These are phyloP conservation scores for Ambrosiella cleistominuta DNA, from an alignment of 2,329 filamentous ascomycete genomes.

Conservation along the genomic window DNA sequence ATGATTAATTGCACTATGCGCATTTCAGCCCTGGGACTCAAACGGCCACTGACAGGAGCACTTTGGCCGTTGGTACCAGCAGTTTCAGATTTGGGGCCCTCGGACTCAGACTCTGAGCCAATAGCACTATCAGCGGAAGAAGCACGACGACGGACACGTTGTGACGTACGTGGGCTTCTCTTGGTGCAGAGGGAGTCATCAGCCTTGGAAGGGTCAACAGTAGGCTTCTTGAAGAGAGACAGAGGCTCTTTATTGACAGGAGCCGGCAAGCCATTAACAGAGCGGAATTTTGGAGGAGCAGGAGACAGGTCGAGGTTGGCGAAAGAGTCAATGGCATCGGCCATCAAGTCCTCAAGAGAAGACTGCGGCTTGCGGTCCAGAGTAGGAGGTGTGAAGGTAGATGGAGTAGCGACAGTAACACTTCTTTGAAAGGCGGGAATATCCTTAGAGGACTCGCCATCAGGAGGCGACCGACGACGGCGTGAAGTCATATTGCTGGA, in stretches of 20 bases:
- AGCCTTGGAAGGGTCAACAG: constrained; percentile 18
- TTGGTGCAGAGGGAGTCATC: constrained; percentile 19
- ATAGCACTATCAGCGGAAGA: constrained; percentile 11
- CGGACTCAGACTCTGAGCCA: constrained; percentile 11
- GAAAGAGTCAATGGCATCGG: constrained; percentile 44
- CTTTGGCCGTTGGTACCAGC: neutral
- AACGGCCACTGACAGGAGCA: neutral
- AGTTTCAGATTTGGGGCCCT: neutral
- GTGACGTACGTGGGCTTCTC: constrained; percentile 26
- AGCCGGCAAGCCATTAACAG: neutral
- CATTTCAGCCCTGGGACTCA: constrained; percentile 9
- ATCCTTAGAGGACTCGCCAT: constrained; percentile 16
- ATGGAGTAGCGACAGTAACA: constrained; percentile 22
- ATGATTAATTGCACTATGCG: constrained; percentile 69
- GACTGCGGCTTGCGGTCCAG: constrained; percentile 52
- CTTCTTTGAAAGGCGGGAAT: constrained; percentile 18
- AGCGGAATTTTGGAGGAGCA: constrained; percentile 15
- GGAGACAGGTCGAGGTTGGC: constrained; percentile 20
- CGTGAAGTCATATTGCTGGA: constrained; percentile 10
- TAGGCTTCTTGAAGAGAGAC: constrained; percentile 9
- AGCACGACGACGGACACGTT: constrained; percentile 6
- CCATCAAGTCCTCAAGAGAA: constrained; percentile 52
- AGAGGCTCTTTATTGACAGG: neutral
- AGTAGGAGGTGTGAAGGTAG: constrained; percentile 31
- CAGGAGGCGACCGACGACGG: constrained; percentile 20